Conservation (phyloP, 2,329 filamentous ascomycete genomes). For the Stemphylium lycopersici region DNA sequence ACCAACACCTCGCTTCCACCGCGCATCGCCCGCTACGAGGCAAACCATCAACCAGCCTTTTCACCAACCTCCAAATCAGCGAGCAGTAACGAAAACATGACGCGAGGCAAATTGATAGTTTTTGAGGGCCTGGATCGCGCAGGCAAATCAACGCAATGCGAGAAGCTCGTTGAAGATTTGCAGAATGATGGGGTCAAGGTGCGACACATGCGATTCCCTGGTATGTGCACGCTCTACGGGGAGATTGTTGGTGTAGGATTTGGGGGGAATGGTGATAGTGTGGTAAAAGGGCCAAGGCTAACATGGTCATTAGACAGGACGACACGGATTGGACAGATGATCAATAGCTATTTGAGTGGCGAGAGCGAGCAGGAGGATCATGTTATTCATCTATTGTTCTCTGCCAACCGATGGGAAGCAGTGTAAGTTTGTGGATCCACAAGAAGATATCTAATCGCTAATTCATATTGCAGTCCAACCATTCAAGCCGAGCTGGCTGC, state of each 20-base stretch:
- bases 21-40: neutral
- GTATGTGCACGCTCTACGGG: constrained; percentile 47
- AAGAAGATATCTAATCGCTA: neutral
- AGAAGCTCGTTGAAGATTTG: constrained; percentile 65
- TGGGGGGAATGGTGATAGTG: neutral
- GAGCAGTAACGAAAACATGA: constrained; percentile 27
- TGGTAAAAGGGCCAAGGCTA: constrained; percentile 3
- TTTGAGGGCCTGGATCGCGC: constrained; percentile 89
- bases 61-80: neutral
- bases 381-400: constrained; percentile 87
- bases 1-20: constrained; percentile 4
- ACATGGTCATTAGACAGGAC: constrained; percentile 68
- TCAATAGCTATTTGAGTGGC: constrained; percentile 79
- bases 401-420: constrained; percentile 86
- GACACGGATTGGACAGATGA: constrained; percentile 85
- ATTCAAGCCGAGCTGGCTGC: constrained; percentile 55
- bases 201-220: constrained; percentile 69
- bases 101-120: constrained; percentile 76
- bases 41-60: neutral
- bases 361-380: constrained; percentile 80
- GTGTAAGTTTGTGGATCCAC: constrained; percentile 30
- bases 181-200: constrained; percentile 58
- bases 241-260: neutral
- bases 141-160: constrained; percentile 90
- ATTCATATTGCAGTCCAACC: neutral